phyloP scores from a whole-genome alignment of 805 yeast genomes.

The Cyberlindnera saturnus region DNA sequence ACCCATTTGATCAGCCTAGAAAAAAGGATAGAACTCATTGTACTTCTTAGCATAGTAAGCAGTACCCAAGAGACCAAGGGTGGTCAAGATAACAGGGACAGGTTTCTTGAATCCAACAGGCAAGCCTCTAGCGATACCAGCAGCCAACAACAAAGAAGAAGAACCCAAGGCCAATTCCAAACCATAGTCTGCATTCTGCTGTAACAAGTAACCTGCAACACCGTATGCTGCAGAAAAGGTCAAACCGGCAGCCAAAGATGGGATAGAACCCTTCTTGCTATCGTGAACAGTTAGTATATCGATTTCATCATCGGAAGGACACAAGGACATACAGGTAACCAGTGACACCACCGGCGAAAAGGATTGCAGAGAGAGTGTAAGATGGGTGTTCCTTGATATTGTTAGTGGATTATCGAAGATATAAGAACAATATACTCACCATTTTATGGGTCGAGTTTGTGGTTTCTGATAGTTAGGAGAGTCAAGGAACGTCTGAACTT shows the following conservation, averaged over 20 bases:
- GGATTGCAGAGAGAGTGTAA: slow-evolving; percentile 60
- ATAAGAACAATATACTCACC: not conserved
- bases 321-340: slow-evolving; percentile 46
- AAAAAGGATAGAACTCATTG: slow-evolving; percentile 54
- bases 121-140: slow-evolving; percentile 67
- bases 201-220: slow-evolving; percentile 68
- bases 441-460: not conserved
- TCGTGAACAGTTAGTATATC: not conserved
- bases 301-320: not conserved
- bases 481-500: no score
- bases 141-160: slow-evolving; percentile 57
- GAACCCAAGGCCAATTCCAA: slow-evolving; percentile 74
- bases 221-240: slow-evolving; percentile 55
- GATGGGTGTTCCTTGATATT: slow-evolving; percentile 64
- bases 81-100: slow-evolving; percentile 61
- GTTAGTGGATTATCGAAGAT: not conserved
- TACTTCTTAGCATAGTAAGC: slow-evolving; percentile 71
- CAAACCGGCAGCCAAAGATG: slow-evolving; percentile 76
- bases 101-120: slow-evolving; percentile 61
- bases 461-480: no score
- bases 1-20: slow-evolving; percentile 1
- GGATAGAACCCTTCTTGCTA: slow-evolving; percentile 49
- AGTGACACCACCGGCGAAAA: slow-evolving; percentile 63
- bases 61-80: slow-evolving; percentile 58
- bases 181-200: slow-evolving; percentile 71